Evolutionary conservation across 345 rosid species (phyloP).

Genomic region (Bruguiera parviflora): DNA sequence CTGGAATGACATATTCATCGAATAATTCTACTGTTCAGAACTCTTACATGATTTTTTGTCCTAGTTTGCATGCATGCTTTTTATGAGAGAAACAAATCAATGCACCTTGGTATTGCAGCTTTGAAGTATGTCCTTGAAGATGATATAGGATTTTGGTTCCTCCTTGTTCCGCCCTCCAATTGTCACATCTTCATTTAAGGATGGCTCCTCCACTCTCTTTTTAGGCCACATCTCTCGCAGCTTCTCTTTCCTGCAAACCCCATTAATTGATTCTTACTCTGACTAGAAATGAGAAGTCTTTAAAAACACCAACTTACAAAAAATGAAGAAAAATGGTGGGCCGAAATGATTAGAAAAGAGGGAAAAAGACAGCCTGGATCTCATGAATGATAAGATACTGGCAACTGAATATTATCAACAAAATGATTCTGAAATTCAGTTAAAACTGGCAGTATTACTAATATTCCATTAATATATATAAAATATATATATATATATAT

Average conservation of each 20-base stretch:
- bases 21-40: not conserved
- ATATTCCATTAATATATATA: no score
- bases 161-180: slow-evolving; percentile 15
- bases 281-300: not conserved
- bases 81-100: not conserved
- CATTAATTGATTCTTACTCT: not conserved
- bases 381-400: not conserved
- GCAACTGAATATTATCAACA: no score
- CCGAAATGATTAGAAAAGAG: not conserved
- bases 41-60: not conserved
- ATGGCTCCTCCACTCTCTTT: slow-evolving; percentile 12
- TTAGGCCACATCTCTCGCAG: slow-evolving; percentile 17
- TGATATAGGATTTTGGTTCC: slow-evolving; percentile 35
- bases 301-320: no score
- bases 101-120: slow-evolving; percentile 24
- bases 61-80: not conserved
- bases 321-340: no score
- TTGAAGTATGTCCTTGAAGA: slow-evolving; percentile 46
- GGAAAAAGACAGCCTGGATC: not conserved
- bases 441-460: no score
- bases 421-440: no score
- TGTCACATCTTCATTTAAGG: slow-evolving; percentile 12
- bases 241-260: slow-evolving; percentile 25
- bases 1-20: slow-evolving; percentile 7
- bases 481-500: no score